phyloP scores from a whole-genome alignment of 75 land plant genomes.

The Selaginella tamariscina region DNA sequence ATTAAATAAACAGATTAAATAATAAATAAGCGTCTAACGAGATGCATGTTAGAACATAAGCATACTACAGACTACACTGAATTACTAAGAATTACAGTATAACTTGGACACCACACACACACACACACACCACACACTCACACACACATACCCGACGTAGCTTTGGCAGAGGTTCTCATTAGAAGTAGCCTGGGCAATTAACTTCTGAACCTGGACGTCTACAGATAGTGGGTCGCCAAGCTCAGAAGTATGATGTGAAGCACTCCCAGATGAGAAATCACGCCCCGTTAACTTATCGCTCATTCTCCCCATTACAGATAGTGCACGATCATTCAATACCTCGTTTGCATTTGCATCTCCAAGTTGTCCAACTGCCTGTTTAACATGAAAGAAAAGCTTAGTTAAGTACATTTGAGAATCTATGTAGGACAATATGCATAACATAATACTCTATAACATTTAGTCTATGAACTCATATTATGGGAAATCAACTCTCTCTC shows the following conservation, averaged over 20 bases:
- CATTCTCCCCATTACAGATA: slow-evolving; percentile 96
- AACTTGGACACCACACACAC: too few relatives aligned
- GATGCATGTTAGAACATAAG: background rate
- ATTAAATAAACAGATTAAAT: background rate
- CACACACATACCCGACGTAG: slow-evolving; percentile 95
- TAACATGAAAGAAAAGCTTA: background rate
- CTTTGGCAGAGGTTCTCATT: slow-evolving; percentile 97
- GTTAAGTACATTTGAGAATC: too few relatives aligned
- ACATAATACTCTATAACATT: too few relatives aligned
- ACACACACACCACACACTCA: too few relatives aligned
- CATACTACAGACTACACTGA: slow-evolving; percentile 5
- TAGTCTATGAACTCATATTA: too few relatives aligned
- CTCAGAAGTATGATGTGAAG: slow-evolving; percentile 33
- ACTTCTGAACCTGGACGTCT: slow-evolving; percentile 72
- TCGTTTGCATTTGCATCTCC: slow-evolving; percentile 99
- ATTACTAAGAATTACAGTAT: background rate
- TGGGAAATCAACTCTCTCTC: too few relatives aligned
- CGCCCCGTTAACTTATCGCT: slow-evolving; percentile 90
- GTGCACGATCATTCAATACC: slow-evolving; percentile 93
- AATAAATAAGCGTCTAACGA: background rate
- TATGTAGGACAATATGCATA: too few relatives aligned
- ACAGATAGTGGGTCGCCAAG: slow-evolving; percentile 69
- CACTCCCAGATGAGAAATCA: slow-evolving; percentile 51
- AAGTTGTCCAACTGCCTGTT: slow-evolving; percentile 84
- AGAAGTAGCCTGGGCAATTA: slow-evolving; percentile 81